Evolutionary conservation across 2,329 filamentous ascomycete genomes (phyloP), one percentile per base, ranked within the genome.

Genomic region (Myriosclerotinia duriaeana): DNA sequence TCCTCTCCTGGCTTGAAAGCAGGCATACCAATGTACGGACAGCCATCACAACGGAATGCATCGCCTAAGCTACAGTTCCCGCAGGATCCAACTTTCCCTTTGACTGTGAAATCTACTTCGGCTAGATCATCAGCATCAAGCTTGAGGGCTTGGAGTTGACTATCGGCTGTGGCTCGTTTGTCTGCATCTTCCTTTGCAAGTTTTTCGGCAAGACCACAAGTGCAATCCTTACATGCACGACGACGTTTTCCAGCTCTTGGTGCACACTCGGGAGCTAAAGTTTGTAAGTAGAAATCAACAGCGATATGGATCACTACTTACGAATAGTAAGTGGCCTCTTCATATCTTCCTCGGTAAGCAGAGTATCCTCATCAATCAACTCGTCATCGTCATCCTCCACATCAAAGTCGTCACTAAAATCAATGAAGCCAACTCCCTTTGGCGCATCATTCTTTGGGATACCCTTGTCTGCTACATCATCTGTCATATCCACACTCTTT

Each of bases 1-100:
- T 98, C 93, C 82, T 99, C 93, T 20, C 95, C 95, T 4, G 93
- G 93, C 83, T 97, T 97, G 83, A 99, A 99, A 5, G 95, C 91
- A 17, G 95, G 95, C 72, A 99, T 84, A 5, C 93, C 93, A 74
- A 96, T 91, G 76, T 95, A 97, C 1, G 93, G 93, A 74, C 89
- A 91, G 2, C 85, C 74, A 60, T 87, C 87, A 76, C 89, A 92
- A 52, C 89, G 83, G 80, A 93, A 93, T 4, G 95, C 94, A 78
- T 98, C 94, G 61, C 95, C 95, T 20, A 99, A 83, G 38, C 93
- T 90, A 79, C 95, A 98, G 79, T 94, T 97, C 38, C 92, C 92
- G 78, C 95, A 99, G 22, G 91, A 96, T 65, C 95, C 94, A 7
- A 94, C 91, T 81, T 97, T 98, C 73, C 95, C 95, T 78, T 96